Percentiles rank a stretch among this genome's conserved stretches.
These are phyloP conservation scores for Saccharomyces paradoxus DNA, from an alignment of 805 yeast genomes.

Conservation along the genomic window DNA sequence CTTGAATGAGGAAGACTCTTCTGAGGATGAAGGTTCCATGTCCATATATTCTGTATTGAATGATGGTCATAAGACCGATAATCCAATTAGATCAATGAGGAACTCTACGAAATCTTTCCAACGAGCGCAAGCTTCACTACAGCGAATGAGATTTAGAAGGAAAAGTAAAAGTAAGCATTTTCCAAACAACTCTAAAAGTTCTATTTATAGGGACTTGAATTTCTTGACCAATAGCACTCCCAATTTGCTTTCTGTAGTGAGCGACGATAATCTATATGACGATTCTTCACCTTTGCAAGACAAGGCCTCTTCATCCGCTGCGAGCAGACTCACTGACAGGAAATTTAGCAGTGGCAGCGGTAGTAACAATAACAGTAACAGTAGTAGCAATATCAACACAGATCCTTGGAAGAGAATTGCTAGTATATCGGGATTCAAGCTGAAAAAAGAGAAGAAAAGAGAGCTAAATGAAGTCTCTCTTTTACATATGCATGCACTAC, in stretches of 20 bases:
- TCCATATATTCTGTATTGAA: slow-evolving; percentile 53
- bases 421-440: slow-evolving; percentile 12
- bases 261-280: slow-evolving; percentile 11
- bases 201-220: slow-evolving; percentile 16
- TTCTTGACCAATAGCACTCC: slow-evolving; percentile 29
- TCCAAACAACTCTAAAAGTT: slow-evolving; percentile 25
- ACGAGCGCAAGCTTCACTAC: slow-evolving; percentile 57
- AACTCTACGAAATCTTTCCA: slow-evolving; percentile 43
- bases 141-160: slow-evolving; percentile 52
- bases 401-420: slow-evolving; percentile 18
- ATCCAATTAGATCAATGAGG: slow-evolving; percentile 31
- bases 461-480: slow-evolving; percentile 33
- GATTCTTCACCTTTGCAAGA: not conserved
- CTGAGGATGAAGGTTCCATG: slow-evolving; percentile 63
- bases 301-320: not conserved
- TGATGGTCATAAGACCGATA: slow-evolving; percentile 28
- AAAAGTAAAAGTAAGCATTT: slow-evolving; percentile 40
- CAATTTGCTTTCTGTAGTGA: slow-evolving; percentile 22
- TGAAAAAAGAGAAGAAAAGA: slow-evolving; percentile 14
- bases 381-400: slow-evolving; percentile 4
- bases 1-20: slow-evolving; percentile 18
- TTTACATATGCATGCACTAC: slow-evolving; percentile 41
- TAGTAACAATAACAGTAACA: not conserved
- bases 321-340: not conserved
- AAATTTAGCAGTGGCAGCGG: not conserved